Base-by-base conservation (phyloP, 257 asterid species). In the Cinchona pubescens region DNA sequence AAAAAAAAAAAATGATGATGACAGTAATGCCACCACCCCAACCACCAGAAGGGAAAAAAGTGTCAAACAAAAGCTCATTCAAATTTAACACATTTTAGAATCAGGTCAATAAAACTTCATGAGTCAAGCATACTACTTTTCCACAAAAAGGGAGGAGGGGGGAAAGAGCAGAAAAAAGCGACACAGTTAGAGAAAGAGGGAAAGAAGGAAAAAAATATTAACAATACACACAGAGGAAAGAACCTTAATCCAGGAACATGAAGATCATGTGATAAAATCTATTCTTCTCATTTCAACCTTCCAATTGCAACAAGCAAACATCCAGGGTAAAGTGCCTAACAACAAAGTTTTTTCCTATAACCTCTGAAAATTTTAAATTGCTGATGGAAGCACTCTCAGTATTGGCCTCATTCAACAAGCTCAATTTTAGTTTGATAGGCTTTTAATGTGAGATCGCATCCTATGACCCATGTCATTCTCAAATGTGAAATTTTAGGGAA, bases 261-360 rank as follows among this genome's bases (percentile, higher is more conserved):
- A 51, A 21, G 60, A 27, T 13, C 9, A 53, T n/a, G 42, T 15
- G 18, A 72, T 16, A 38, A 72, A 25, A 38, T 40, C 46, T 35
- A 11, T 38, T 14, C 73, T 21, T 25, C 38, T 23, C 35, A 40
- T 30, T 30, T 38, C 67, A 75, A 30, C 23, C 29, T 25, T 59
- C 77, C 25, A 16, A 55, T 76, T 48, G 34, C 29, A 34, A 70
- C 75, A 70, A 49, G 27, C 48, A 70, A 32, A 13, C 16, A 63
- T 37, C 53, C 30, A 71, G 12, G 15, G 16, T 29, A 40, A 58
- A 66, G 12, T 37, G 9, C 25, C 18, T 34, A 75, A 49, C 14
- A 42, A n/a, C 38, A 51, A 43, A 73, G 7, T 9, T 25, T 40
- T n/a, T 43, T 65, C 4, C 14, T 10, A 13, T 29, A 60, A 73